Base-by-base conservation (phyloP, 192 early-diverging fungal genomes). In the Cetraspora pellucida region DNA sequence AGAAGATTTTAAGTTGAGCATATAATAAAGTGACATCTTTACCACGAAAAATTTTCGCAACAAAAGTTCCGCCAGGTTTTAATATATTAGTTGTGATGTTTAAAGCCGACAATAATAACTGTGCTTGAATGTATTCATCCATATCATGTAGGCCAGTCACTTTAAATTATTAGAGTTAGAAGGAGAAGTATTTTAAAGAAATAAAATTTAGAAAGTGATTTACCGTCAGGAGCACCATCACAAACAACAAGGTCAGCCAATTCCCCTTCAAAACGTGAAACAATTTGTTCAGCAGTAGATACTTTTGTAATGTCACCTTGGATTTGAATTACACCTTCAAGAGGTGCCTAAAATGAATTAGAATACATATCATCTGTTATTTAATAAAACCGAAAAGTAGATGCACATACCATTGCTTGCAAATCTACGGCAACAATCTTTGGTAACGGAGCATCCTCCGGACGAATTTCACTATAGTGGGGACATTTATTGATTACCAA, bases 121-220 rank as follows among this genome's bases (percentile, higher is more conserved):
- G 97, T 10, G 97, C 96, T 77, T 99, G 98, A 78, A 98, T 95
- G 80, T 97, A 99, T 84, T 99, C 98, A 86, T 99, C 98, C 89
- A 98, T 95, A 77, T 98, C 98, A 81, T 98, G 96, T 44, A 97
- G 86, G 23, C 97, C 97, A 14, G 96, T 99, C 23, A 99, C 93
- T 88, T 77, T 27, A 27, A 74, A 19, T 77, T 75, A 70, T 21
- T 7, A 13, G 10, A 14, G 27, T 61, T 27, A 27, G 21, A 57
- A 10, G 13, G 19, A 43, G 11, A 67, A 16, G 7, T 13, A n/a
- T 14, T 11, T 74, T 14, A 21, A 52, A 10, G 72, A 3, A 75
- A 3, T 28, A 67, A 10, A 55, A 31, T n/a, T 21, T 10, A 37
- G n/a, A 72, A 54, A 54, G 11, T 54, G 10, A 54, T 54, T 11